Evolutionary conservation across 345 rosid genomes (phyloP).

Genomic region (Trapa incisa): DNA sequence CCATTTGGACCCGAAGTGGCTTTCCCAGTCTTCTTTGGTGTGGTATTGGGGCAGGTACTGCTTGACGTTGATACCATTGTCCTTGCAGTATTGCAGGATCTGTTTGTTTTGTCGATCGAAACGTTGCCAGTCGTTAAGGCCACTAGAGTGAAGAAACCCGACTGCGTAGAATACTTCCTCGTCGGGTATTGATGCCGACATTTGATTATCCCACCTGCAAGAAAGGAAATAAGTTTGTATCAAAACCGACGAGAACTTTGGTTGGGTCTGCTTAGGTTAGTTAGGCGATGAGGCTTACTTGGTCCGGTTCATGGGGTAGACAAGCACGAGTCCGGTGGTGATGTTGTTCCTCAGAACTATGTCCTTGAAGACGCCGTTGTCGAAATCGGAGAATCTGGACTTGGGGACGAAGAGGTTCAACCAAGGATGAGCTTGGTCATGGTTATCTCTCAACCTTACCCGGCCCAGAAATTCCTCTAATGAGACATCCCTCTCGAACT

Average conservation of each 20-base stretch:
- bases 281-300: constrained; percentile 1
- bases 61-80: constrained; percentile 5
- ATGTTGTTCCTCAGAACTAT: constrained; percentile 19
- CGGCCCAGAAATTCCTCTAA: constrained; percentile 27
- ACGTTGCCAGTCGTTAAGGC: constrained; percentile 9
- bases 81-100: constrained; percentile 7
- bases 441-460: constrained; percentile 15
- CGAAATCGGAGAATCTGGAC: constrained; percentile 27
- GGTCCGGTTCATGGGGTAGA: constrained; percentile 12
- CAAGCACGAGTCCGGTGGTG: constrained; percentile 11
- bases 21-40: constrained; percentile 11
- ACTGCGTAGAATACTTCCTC: constrained; percentile 15
- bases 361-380: constrained; percentile 23
- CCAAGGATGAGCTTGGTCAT: constrained; percentile 32
- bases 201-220: constrained; percentile 14
- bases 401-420: constrained; percentile 28
- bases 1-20: constrained; percentile 15
- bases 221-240: not conserved
- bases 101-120: constrained; percentile 10
- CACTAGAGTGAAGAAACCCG: constrained; percentile 10
- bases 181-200: constrained; percentile 11
- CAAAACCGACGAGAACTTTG: not conserved
- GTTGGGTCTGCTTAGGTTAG: not conserved
- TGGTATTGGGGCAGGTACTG: constrained; percentile 10
- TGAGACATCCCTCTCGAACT: constrained; percentile 19